Conservation (phyloP, 192 early-diverging fungal genomes). For the Jimgerdemannia flammicorona region DNA sequence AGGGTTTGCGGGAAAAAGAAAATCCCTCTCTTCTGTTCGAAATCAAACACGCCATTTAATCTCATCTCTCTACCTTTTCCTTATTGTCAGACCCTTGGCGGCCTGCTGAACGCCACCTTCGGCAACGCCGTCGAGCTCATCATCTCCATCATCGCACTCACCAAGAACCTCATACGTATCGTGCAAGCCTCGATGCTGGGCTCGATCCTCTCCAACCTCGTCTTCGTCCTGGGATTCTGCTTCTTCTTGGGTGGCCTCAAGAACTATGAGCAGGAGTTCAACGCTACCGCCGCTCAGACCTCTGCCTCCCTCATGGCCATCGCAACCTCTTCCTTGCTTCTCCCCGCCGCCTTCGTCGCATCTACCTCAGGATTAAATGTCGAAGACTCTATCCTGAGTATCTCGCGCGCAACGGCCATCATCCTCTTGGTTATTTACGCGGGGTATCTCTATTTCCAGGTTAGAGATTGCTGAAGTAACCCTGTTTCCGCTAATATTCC, state of each 20-base stretch:
- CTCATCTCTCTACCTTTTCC: not conserved
- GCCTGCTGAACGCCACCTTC: conserved; percentile 48
- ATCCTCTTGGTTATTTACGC: conserved; percentile 69
- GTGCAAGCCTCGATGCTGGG: conserved; percentile 90
- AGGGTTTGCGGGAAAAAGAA: not conserved
- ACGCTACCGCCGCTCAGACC: conserved; percentile 67
- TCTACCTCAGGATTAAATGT: conserved; percentile 23
- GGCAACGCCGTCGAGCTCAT: conserved; percentile 89
- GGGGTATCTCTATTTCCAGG: conserved; percentile 60
- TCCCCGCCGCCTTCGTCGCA: conserved; percentile 63
- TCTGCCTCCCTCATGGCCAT: conserved; percentile 64
- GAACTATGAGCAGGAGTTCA: conserved; percentile 67
- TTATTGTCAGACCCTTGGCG: not conserved
- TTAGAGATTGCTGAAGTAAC: not conserved
- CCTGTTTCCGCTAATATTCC: not conserved
- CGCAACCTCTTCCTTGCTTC: conserved; percentile 57
- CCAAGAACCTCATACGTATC: conserved; percentile 72
- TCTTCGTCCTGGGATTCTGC: conserved; percentile 84
- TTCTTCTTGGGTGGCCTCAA: conserved; percentile 83
- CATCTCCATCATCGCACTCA: conserved; percentile 77
- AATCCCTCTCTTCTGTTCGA: not conserved
- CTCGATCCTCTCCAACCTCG: conserved; percentile 85
- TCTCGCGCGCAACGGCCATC: conserved; percentile 66
- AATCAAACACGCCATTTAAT: not conserved
- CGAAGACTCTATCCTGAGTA: conserved; percentile 42